Evolutionary conservation across 441 rosid genomes (phyloP).

Genomic region (Daphne laureola): DNA sequence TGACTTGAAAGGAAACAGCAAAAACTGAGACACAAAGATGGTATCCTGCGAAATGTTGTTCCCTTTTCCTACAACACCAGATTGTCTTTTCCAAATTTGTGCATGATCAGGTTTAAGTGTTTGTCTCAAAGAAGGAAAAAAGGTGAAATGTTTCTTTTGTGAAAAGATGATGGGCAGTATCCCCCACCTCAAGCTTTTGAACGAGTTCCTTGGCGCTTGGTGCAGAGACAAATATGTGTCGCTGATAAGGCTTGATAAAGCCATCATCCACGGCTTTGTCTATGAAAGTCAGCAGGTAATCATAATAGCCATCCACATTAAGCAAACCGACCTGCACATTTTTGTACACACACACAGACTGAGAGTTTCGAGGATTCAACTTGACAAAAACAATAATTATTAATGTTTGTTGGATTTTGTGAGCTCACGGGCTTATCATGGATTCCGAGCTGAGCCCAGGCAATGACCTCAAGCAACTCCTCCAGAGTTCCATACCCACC

Average conservation of each 20-base stretch:
- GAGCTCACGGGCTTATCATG: constrained; percentile 50
- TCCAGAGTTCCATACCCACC: constrained; percentile 74
- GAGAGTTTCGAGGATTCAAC: background rate
- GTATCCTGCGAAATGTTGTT: too few relatives aligned
- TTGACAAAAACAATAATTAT: background rate
- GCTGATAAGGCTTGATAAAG: constrained; percentile 27
- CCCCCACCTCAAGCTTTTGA: constrained; percentile 32
- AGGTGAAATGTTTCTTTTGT: background rate
- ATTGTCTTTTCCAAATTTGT: background rate
- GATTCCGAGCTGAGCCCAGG: constrained; percentile 67
- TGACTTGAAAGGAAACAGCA: background rate
- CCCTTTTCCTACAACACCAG: too few relatives aligned
- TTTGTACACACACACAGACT: background rate
- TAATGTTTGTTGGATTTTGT: constrained; percentile 6
- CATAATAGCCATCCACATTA: constrained; percentile 36
- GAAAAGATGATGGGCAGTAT: background rate
- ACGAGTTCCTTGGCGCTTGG: constrained; percentile 26
- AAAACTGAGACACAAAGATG: background rate
- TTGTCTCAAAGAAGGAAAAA: background rate
- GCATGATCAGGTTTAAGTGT: background rate
- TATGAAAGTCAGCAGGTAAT: constrained; percentile 26
- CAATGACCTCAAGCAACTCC: constrained; percentile 53
- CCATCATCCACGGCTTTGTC: constrained; percentile 44
- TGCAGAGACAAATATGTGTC: constrained; percentile 34
- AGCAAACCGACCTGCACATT: constrained; percentile 33